Percentiles rank a stretch among this genome's conserved stretches.
phyloP scores from a whole-genome alignment of 2,329 filamentous ascomycete genomes.

The Xylaria sp. region DNA sequence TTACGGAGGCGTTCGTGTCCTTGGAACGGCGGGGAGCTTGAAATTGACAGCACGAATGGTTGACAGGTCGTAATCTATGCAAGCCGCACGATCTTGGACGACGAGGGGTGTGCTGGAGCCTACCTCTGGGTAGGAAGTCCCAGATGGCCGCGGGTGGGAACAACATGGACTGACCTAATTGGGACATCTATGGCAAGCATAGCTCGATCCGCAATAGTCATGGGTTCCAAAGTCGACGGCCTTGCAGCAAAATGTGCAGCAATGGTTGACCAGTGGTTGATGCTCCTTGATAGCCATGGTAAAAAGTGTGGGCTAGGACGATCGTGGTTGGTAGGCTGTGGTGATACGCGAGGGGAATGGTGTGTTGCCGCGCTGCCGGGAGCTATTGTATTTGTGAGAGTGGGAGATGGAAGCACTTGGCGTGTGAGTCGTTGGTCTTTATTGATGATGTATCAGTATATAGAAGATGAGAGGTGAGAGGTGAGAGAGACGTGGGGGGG shows the following conservation, averaged over 20 bases:
- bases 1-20: conserved; percentile 18
- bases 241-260: conserved; percentile 60
- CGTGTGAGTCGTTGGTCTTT: conserved; percentile 40
- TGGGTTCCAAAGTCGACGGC: conserved; percentile 56
- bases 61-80: conserved; percentile 14
- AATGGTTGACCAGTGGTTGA: conserved; percentile 54
- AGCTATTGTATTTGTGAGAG: conserved; percentile 35
- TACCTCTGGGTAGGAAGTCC: conserved; percentile 35
- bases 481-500: conserved; percentile 34
- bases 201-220: conserved; percentile 52
- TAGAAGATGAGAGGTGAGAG: conserved; percentile 40
- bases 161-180: conserved; percentile 38
- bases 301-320: conserved; percentile 27
- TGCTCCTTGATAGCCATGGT: conserved; percentile 52
- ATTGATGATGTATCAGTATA: conserved; percentile 36
- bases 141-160: conserved; percentile 13
- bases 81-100: conserved; percentile 27
- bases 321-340: conserved; percentile 2
- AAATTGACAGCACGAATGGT: conserved; percentile 12
- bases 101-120: conserved; percentile 36
- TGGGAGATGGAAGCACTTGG: conserved; percentile 42
- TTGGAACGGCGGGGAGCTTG: neutral
- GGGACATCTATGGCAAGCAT: conserved; percentile 52
- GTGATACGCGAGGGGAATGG: neutral
- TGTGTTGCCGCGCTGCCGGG: conserved; percentile 7